Evolutionary conservation across 805 yeast genomes (phyloP), one percentile per base, ranked within the genome.

Genomic region (Blastobotrys mokoenaii): DNA sequence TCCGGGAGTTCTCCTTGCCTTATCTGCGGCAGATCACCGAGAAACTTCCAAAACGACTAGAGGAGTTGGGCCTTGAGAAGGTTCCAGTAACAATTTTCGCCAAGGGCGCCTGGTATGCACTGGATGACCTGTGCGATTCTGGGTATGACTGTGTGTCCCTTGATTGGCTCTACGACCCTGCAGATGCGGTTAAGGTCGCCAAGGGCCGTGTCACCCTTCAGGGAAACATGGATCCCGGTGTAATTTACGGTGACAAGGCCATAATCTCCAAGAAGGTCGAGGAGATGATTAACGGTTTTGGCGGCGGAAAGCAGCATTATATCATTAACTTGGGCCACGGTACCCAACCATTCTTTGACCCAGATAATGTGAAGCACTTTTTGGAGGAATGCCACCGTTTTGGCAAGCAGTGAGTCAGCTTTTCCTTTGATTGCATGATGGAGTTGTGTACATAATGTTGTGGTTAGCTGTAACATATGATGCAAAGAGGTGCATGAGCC

Each of bases 261-360:
- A 71, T 74, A 30, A 93, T 93, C 55, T 70, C 90, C 16, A 64
- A 71, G 50, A 88, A 88, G 67, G 95, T 85, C 14, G 84, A 84
- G 66, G 73, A 73, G 52, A 93, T 93, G 98, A 82, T 93, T 49
- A 63, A 71, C 48, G 95, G 89, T 5, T 93, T 93, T 61, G 93
- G 93, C n/a, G 95, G 95, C 38, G 96, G 96, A 17, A 87, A 87
- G 65, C 79, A 84, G 59, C 76, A 82, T 58, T 93, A 93, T 68
- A 90, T 93, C 54, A 82, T 90, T 56, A 93, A 93, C 70, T 84
- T 93, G 60, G 98, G 98, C 40, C 98, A 93, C 58, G 98, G 98
- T 14, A 93, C 98, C 17, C 97, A 88, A 63, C 98, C 98, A 17
- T 87, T 85, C 67, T 88, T 93, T 95, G 83, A 86, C 52, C 96